Base-by-base conservation (phyloP, 176 grass and related monocot genomes). In the Oryza australiensis region DNA sequence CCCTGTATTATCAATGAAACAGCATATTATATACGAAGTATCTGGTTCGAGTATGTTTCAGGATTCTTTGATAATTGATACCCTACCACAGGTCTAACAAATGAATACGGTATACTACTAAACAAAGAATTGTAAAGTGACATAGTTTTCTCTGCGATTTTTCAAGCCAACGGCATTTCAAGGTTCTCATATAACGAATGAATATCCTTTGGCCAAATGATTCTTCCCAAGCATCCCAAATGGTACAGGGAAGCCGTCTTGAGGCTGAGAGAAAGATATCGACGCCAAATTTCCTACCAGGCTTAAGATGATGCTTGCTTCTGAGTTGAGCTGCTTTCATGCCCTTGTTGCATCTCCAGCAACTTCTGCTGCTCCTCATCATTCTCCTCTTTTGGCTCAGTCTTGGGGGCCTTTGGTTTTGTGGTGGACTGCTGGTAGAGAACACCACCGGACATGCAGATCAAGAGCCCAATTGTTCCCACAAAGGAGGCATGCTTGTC, bases 371-470 rank as follows among this genome's bases (percentile, higher is more conserved):
- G 87, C 79, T 94, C 92, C 73, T 92, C 87, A 20, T 94, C 92
- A 2, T 69, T 77, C n/a, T 94, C 89, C 78, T 81, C 87, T 70
- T 82, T 87, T 0, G 49, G 62, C 75, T 94, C 84, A 72, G 71
- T 82, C 87, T 89, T 89, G 0, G 81, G 84, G 16, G 74, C 69
- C 81, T 92, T 95, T 4, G 90, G 79, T 60, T 92, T 92, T 57
- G 85, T 81, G 34, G 93, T 88, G 68, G 93, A 95, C 67, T 95
- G 93, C 73, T 90, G 93, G 51, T 95, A 95, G 27, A 92, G 75
- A 62, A 95, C 66, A 11, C 90, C 93, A 68, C 93, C 93, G 26
- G 77, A 92, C 90, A 95, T 89, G 80, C 93, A 92, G 83, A 92
- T 88, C 81, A 95, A 74, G 30, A 95, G 90, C 22, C 87, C 93